Conservation (phyloP, 2,329 filamentous ascomycete genomes). For the Sphaerulina musiva region DNA sequence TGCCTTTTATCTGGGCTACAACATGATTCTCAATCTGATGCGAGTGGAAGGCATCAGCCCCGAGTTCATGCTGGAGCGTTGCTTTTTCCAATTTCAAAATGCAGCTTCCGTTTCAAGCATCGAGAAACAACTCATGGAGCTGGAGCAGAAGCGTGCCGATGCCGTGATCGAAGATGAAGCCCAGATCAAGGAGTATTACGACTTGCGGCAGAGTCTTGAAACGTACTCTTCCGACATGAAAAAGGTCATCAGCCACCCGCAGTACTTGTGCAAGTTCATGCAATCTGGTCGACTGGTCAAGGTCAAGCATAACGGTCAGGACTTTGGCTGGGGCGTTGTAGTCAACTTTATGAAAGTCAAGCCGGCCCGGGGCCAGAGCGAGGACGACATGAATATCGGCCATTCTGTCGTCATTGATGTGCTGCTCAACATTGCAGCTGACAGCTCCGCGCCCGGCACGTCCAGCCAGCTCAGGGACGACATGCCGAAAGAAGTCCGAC, state of each 20-base stretch:
- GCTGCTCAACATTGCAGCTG: conserved; percentile 57
- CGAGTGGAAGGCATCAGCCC: conserved; percentile 98
- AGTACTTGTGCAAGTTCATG: conserved; percentile 76
- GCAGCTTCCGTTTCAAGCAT: conserved; percentile 75
- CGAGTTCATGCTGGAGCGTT: conserved; percentile 97
- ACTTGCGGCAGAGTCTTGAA: conserved; percentile 75
- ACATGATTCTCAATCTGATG: conserved; percentile 96
- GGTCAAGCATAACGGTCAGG: conserved; percentile 69
- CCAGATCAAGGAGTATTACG: conserved; percentile 90
- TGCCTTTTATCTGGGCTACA: conserved; percentile 95
- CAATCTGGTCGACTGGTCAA: conserved; percentile 81
- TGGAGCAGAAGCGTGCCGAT: conserved; percentile 67
- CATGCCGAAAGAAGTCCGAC: conserved; percentile 56
- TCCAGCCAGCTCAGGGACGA: conserved; percentile 41
- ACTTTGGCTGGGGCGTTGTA: conserved; percentile 93
- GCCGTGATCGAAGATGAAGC: conserved; percentile 78
- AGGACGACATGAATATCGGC: conserved; percentile 64
- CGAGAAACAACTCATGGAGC: conserved; percentile 72
- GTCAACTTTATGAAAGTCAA: conserved; percentile 61
- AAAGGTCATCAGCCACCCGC: conserved; percentile 83
- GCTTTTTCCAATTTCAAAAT: conserved; percentile 98
- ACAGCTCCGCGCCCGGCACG: conserved; percentile 42
- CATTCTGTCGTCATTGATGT: conserved; percentile 80
- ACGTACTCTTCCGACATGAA: conserved; percentile 84
- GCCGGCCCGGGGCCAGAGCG: conserved; percentile 56